Percentiles rank a stretch among this genome's conserved stretches.
Conservation (phyloP, 345 rosid genomes). For the Nasturtium officinale region DNA sequence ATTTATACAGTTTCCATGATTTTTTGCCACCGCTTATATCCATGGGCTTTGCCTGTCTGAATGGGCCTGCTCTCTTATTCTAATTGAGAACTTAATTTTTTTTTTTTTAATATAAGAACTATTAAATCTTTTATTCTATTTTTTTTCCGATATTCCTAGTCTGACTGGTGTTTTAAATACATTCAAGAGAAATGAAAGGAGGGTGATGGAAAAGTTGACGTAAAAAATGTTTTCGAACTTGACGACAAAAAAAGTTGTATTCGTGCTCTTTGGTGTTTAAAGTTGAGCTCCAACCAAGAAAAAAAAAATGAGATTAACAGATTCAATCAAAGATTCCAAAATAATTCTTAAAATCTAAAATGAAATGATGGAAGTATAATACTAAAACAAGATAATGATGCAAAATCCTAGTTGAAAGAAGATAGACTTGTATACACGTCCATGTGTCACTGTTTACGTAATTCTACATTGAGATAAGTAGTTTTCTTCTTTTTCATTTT, state of each 20-base stretch:
- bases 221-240: background rate
- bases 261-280: background rate
- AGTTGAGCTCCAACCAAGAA: too few relatives aligned
- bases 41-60: constrained; percentile 21
- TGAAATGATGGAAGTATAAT: background rate
- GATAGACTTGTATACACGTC: background rate
- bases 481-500: background rate
- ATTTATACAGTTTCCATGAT: background rate
- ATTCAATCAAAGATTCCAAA: too few relatives aligned
- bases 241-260: too few relatives aligned
- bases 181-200: background rate
- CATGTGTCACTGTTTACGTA: background rate
- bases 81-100: too few relatives aligned
- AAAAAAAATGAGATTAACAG: too few relatives aligned
- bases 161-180: too few relatives aligned
- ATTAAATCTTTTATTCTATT: background rate
- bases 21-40: constrained; percentile 1
- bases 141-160: too few relatives aligned
- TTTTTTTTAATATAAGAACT: too few relatives aligned
- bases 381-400: background rate
- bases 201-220: background rate
- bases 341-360: background rate
- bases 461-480: background rate
- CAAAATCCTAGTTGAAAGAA: background rate
- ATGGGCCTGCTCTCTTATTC: constrained; percentile 34